Evolutionary conservation across 768 basidiomycete species (phyloP).

Genomic region (Lactifluus pinguis): DNA sequence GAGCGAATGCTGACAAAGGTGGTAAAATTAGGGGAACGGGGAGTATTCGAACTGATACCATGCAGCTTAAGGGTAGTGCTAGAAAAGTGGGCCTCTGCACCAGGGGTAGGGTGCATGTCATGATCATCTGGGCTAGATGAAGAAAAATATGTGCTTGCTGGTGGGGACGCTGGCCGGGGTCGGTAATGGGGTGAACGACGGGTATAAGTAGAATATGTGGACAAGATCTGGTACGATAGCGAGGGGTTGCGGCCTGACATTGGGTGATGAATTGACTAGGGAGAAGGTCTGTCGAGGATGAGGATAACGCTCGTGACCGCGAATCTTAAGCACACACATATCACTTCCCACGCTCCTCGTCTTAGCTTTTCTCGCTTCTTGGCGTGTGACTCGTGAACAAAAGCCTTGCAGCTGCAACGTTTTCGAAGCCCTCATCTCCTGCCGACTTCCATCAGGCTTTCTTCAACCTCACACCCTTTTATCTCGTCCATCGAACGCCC

Average conservation of each 20-base stretch:
- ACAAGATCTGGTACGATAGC: neutral
- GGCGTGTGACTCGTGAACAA: neutral
- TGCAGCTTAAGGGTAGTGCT: conserved; percentile 74
- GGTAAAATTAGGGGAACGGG: conserved; percentile 29
- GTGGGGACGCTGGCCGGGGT: conserved; percentile 46
- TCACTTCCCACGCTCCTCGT: no score
- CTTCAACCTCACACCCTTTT: neutral
- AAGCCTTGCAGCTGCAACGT: neutral
- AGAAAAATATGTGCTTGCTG: conserved; percentile 76
- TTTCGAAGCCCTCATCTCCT: neutral
- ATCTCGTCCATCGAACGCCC: neutral
- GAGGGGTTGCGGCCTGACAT: neutral
- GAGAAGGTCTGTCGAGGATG: no score
- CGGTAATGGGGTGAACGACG: conserved; percentile 1
- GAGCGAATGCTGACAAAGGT: conserved; percentile 26
- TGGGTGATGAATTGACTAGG: no score
- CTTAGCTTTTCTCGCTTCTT: no score
- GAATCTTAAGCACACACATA: no score
- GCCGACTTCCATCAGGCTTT: neutral
- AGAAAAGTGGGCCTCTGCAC: conserved; percentile 68
- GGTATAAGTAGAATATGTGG: neutral
- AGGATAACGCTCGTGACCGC: no score
- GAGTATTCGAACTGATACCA: conserved; percentile 31
- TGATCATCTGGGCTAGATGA: conserved; percentile 40
- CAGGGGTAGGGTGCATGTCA: conserved; percentile 41